Percentiles rank a stretch among this genome's conserved stretches.
Evolutionary conservation across 768 basidiomycete species (phyloP).

Genomic region (Daedalea quercina): DNA sequence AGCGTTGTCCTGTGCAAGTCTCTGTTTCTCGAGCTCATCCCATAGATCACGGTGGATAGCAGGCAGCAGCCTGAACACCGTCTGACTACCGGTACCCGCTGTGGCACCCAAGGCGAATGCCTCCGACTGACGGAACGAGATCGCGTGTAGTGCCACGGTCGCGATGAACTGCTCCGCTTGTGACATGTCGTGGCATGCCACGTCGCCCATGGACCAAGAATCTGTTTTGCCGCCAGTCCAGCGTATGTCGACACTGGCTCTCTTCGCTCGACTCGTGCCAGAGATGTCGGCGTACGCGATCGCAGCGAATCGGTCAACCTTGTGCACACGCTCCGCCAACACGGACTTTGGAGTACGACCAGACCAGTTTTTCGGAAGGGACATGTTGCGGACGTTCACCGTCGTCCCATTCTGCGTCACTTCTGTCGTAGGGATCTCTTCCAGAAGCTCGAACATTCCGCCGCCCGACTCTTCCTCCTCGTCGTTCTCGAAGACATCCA

Average conservation of each 20-base stretch:
- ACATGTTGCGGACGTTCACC: slow-evolving; percentile 61
- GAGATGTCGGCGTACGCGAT: slow-evolving; percentile 63
- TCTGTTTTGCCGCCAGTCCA: slow-evolving; percentile 59
- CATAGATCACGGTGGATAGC: slow-evolving; percentile 82
- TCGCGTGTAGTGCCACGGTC: slow-evolving; percentile 73
- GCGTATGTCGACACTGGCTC: slow-evolving; percentile 64
- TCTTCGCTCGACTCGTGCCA: slow-evolving; percentile 64
- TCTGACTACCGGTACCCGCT: slow-evolving; percentile 39
- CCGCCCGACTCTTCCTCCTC: slow-evolving; percentile 39
- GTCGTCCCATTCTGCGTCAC: slow-evolving; percentile 48
- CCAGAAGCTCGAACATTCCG: slow-evolving; percentile 71
- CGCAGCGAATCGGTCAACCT: slow-evolving; percentile 68
- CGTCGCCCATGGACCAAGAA: slow-evolving; percentile 78
- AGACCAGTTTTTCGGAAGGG: slow-evolving; percentile 77
- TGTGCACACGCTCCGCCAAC: slow-evolving; percentile 61
- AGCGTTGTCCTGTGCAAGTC: slow-evolving; percentile 54
- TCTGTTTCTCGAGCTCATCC: slow-evolving; percentile 73
- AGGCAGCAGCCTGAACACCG: slow-evolving; percentile 78
- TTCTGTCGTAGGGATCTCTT: slow-evolving; percentile 52
- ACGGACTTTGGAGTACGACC: slow-evolving; percentile 74
- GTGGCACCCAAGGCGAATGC: slow-evolving; percentile 56
- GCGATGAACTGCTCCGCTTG: slow-evolving; percentile 93
- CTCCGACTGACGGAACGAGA: slow-evolving; percentile 56
- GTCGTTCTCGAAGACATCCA: slow-evolving; percentile 45
- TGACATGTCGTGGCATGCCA: slow-evolving; percentile 67